phyloP scores from a whole-genome alignment of 805 yeast genomes.

The Wickerhamiella shivajii region DNA sequence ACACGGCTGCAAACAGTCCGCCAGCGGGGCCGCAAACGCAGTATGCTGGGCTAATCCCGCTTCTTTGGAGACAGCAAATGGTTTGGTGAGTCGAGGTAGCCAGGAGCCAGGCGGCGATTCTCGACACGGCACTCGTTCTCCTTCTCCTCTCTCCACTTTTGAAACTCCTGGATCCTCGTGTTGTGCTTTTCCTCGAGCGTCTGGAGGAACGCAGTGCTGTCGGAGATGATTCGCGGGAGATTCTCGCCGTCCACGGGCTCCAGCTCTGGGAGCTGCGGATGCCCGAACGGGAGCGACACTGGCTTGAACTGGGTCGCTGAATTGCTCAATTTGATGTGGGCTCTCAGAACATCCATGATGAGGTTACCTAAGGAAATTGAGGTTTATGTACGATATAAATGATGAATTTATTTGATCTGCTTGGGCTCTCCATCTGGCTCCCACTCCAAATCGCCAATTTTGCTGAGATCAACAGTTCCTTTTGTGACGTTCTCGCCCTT shows the following conservation, averaged over 20 bases:
- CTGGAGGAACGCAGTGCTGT: slow-evolving; percentile 22
- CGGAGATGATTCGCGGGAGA: slow-evolving; percentile 23
- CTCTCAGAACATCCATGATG: too few species aligned
- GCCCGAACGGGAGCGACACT: slow-evolving; percentile 11
- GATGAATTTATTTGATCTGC: too few species aligned
- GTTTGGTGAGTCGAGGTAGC: slow-evolving; percentile 26
- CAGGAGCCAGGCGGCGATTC: slow-evolving; percentile 29
- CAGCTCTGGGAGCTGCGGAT: neutral
- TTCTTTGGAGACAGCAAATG: slow-evolving; percentile 15
- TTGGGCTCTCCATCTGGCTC: slow-evolving; percentile 11
- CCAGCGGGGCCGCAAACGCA: slow-evolving; percentile 84
- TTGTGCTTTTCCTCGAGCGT: slow-evolving; percentile 20
- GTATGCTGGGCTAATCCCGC: slow-evolving; percentile 59
- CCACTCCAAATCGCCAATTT: slow-evolving; percentile 21
- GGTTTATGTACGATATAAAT: too few species aligned
- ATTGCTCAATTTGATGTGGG: too few species aligned
- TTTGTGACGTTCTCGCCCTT: slow-evolving; percentile 64
- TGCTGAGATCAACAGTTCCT: slow-evolving; percentile 42
- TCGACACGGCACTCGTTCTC: slow-evolving; percentile 16
- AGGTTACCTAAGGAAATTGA: too few species aligned
- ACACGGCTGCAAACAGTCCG: slow-evolving; percentile 70
- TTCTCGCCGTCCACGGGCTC: slow-evolving; percentile 14
- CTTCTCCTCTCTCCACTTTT: slow-evolving; percentile 24
- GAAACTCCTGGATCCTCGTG: slow-evolving; percentile 18
- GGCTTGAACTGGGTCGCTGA: slow-evolving; percentile 7